A percentile compares a stretch with the other conserved stretches of the same genome.
phyloP scores from a whole-genome alignment of 148 eudicot genomes.

The Mesembryanthemum crystallinum region DNA sequence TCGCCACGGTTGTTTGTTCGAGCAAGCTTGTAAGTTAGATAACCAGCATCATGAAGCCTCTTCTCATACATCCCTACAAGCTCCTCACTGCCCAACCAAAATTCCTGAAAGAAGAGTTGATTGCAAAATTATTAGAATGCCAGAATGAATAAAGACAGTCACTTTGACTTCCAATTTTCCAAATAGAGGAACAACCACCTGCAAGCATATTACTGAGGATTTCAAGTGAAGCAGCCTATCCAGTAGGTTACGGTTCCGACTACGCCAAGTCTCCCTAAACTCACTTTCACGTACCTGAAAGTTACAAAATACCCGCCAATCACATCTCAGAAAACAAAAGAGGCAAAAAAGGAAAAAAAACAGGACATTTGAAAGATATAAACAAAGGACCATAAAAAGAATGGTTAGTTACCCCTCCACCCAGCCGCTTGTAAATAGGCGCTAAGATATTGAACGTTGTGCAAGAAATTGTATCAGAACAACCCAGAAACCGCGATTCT shows the following conservation, averaged over 20 bases:
- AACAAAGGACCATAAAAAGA: background rate
- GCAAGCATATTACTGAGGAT: slow-evolving; percentile 52
- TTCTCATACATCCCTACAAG: slow-evolving; percentile 42
- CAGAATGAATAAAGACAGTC: background rate
- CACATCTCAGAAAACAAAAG: background rate
- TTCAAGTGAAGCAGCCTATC: slow-evolving; percentile 37
- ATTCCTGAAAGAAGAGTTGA: slow-evolving; percentile 27
- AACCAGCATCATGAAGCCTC: slow-evolving; percentile 43
- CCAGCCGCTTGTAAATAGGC: slow-evolving; percentile 52
- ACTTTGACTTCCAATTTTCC: background rate
- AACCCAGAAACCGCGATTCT: background rate
- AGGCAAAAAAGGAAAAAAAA: background rate
- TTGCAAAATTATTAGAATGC: background rate
- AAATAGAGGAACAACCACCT: slow-evolving; percentile 25
- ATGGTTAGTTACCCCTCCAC: slow-evolving; percentile 31
- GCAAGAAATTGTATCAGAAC: slow-evolving; percentile 30
- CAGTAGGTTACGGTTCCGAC: slow-evolving; percentile 39
- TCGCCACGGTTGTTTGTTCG: slow-evolving; percentile 56
- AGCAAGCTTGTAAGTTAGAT: slow-evolving; percentile 41
- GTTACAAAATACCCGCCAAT: no score
- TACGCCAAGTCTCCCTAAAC: slow-evolving; percentile 36
- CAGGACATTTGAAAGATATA: background rate
- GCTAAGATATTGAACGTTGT: slow-evolving; percentile 53
- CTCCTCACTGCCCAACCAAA: slow-evolving; percentile 48
- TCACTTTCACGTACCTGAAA: slow-evolving; percentile 44